A percentile compares a stretch with the other conserved stretches of the same genome.
Conservation (phyloP, 1,284 basidiomycete genomes). For the Ganoderma sp. region DNA sequence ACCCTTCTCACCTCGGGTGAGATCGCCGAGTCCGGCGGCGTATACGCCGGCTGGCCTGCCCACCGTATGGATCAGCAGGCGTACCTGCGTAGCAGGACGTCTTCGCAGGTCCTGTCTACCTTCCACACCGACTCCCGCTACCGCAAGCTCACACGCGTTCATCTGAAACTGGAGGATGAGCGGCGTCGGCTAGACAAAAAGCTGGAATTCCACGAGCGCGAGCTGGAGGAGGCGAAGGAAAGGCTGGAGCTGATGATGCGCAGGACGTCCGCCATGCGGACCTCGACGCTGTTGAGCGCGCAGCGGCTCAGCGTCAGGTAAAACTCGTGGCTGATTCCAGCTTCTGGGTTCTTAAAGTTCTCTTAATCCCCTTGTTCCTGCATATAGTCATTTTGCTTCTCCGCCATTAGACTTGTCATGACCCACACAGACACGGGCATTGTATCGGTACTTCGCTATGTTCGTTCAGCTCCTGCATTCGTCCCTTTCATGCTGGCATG, state of each 20-base stretch:
- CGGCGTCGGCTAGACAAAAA: conserved; percentile 24
- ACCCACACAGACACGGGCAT: not conserved
- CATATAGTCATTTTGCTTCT: not conserved
- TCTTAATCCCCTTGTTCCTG: not conserved
- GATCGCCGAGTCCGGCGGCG: conserved; percentile 48
- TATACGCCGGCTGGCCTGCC: conserved; percentile 54
- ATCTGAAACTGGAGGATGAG: conserved; percentile 26
- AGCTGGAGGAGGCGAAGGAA: conserved; percentile 26
- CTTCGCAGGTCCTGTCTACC: conserved; percentile 20
- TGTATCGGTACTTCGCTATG: not conserved
- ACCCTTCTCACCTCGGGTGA: conserved; percentile 54
- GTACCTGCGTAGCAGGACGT: conserved; percentile 21
- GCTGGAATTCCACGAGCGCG: conserved; percentile 25
- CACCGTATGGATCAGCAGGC: conserved; percentile 28
- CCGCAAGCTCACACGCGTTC: conserved; percentile 27
- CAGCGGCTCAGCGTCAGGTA: not conserved
- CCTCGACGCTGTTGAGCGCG: conserved; percentile 14
- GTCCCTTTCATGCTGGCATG: not conserved
- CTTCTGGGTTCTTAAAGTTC: not conserved
- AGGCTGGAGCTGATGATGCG: conserved; percentile 27
- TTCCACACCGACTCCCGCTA: conserved; percentile 24
- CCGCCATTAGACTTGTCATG: not conserved
- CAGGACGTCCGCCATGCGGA: conserved; percentile 20
- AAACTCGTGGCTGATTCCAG: not conserved
- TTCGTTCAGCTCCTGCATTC: not conserved